phyloP scores from a whole-genome alignment of 768 basidiomycete species.

The Tephrocybe sp. region DNA sequence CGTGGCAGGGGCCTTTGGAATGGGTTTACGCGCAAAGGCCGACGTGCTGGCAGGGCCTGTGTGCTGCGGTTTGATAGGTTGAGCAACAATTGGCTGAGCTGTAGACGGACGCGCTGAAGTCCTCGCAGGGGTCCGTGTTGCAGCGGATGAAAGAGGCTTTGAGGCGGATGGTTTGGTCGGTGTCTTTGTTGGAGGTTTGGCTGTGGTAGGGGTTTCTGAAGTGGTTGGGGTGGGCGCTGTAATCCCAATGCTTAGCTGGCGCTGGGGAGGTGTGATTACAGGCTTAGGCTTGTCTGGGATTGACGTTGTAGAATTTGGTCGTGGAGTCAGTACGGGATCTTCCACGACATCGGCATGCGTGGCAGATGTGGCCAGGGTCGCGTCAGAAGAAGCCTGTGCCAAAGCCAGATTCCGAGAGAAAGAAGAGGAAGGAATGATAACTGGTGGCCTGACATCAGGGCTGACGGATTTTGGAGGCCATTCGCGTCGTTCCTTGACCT shows the following conservation, averaged over 20 bases:
- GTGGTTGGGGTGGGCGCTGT: constrained; percentile 12
- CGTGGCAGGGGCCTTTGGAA: constrained; percentile 26
- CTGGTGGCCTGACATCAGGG: constrained; percentile 33
- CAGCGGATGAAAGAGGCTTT: constrained; percentile 10
- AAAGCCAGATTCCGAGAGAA: constrained; percentile 31
- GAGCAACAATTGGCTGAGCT: constrained; percentile 16
- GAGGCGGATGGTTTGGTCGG: constrained; percentile 16
- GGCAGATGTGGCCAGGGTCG: constrained; percentile 19
- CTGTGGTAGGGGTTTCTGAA: constrained; percentile 20
- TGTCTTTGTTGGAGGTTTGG: constrained; percentile 25
- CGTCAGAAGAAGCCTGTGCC: constrained; percentile 19
- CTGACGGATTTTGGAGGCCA: constrained; percentile 63
- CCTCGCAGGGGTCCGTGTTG: constrained; percentile 25
- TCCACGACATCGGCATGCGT: constrained; percentile 19
- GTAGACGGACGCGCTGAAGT: constrained; percentile 20
- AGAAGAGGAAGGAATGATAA: constrained; percentile 36
- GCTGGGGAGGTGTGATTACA: constrained; percentile 3
- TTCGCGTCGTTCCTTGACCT: constrained; percentile 70
- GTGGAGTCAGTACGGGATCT: constrained; percentile 18
- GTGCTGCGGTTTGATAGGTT: constrained; percentile 33
- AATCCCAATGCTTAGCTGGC: constrained; percentile 8
- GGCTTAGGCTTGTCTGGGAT: constrained; percentile 10
- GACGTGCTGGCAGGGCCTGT: constrained; percentile 42
- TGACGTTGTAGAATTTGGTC: constrained; percentile 23
- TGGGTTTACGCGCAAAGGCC: constrained; percentile 23